Base-by-base conservation (phyloP, 1,284 basidiomycete genomes). In the Inonotus hispidus region DNA sequence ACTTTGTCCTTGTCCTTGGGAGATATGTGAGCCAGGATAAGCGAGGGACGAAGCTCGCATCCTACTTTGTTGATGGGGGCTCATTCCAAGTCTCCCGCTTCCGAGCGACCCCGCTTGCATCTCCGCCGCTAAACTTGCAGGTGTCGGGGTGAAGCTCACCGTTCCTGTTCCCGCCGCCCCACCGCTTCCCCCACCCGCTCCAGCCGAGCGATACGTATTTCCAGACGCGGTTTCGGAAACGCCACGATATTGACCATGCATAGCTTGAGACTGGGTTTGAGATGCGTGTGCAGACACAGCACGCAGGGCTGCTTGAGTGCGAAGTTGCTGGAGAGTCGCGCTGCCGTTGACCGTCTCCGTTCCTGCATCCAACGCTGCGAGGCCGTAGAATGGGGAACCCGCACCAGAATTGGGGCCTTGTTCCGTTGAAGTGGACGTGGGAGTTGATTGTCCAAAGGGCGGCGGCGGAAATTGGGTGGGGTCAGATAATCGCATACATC, bases 51-150 rank as follows among this genome's bases (percentile, higher is more conserved):
- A 21, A 13, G 46, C 6, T 6, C 46, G 46, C 46, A 49, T 49
- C 13, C 46, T 49, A 23, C 13, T 21, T 5, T 25, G 19, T 23
- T 49, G 46, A 11, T 49, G 46, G n/a, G n/a, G n/a, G 46, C 23
- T 53, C 1, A 21, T 21, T n/a, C 41, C 41, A n/a, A 43, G 41
- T 14, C 41, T 2, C 41, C 41, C 41, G 16, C 13, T 19, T 1
- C 25, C 37, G 41, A 52, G 43, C 55, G 58, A 37, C 5, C 38
- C 41, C 23, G 55, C 38, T 4, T 61, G 60, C 60, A 61, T 61
- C 53, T 61, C 54, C 13, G 60, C 60, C n/a, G 60, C 60, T 6
- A 61, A 7, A 35, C 54, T 57, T 35, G 60, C 60, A 38, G 60
- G 60, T 2, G 61, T 62, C 13, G 61, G 56, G n/a, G 61, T 62